Base-by-base conservation (phyloP, 208 protist genomes). In the Porcisia deanei region DNA sequence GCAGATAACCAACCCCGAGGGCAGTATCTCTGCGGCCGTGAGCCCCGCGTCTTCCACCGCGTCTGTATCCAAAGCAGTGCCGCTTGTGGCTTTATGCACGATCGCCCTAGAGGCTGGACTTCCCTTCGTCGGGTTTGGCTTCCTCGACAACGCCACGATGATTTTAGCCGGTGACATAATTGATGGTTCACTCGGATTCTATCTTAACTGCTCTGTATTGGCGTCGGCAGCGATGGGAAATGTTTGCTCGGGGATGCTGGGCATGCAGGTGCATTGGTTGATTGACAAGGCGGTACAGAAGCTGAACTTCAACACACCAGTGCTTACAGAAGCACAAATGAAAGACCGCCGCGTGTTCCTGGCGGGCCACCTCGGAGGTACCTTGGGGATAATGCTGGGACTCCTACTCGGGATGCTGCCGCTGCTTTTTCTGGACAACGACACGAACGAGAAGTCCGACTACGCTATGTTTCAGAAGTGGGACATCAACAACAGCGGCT, bases 211-310 rank as follows among this genome's bases (percentile, higher is more conserved):
- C 85, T 96, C 94, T 63, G 92, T 98, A 22, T 73, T 97, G 30
- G 91, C 94, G 22, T 98, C 92, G 10, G 94, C 94, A 0, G 94
- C 94, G 1, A 98, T 98, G 94, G 94, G 94, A 20, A 98, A 98
- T 73, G 88, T 97, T 9, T 92, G 91, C 78, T 97, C 92, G 30
- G 94, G 94, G 66, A 85, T 91, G 76, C 76, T 96, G 18, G 92
- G 94, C 47, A 98, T 98, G 94, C 94, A 98, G 75, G 77, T 97
- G 22, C 94, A 98, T 72, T 92, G 94, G 6, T 83, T 98, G 18
- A 93, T 98, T 70, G 94, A 98, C 76, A 94, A 95, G 84, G 83
- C 90, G 10, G 88, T 96, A 49, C 89, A 94, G 80, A 88, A 83
- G 59, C 72, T 98, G 45, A 91, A 91, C 73, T 85, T 95, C 39